Evolutionary conservation across 2,329 filamentous ascomycete species (phyloP), one percentile per base, ranked within the genome.

Genomic region (Phialemoniopsis sp.): DNA sequence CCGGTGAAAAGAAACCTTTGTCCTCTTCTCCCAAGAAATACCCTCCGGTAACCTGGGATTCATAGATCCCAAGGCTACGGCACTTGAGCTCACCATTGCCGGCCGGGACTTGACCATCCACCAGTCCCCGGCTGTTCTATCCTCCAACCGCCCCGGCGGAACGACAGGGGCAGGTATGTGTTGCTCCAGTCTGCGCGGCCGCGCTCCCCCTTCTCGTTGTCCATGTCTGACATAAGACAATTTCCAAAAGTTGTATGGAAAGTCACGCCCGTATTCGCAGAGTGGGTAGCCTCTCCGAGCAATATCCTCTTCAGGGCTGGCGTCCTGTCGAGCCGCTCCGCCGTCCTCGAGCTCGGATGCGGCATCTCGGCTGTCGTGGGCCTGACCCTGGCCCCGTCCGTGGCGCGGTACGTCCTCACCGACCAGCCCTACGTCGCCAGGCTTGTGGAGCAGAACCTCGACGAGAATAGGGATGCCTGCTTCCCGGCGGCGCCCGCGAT

Each of bases 381-480:
- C 4, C 68, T 93, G 29, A 68, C 79, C 7, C 63, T 95, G 12
- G 75, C 77, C 3, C 75, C 78, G 2, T 66, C 65, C 4, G 72
- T 94, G 14, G 48, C 58, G 16, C 68, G 69, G 43, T 94, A 93
- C 57, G 71, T 89, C 33, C 80, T 93, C 34, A 95, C 90, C 0
- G 93, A 98, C 59, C 91, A 96, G 61, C 64, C 79, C 33, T 97
- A 97, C 60, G 86, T 95, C 3, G 73, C 86, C 43, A 84, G 80
- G 44, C 64, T 91, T 1, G 67, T 95, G n/a, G 76, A 78, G 44
- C 76, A 80, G 48, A 98, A 97, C 57, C 64, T 97, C 4, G 63
- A 72, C 1, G 76, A 79, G 32, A 91, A 90, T 48, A 44, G 46
- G 4, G 40, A 44, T 29, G 34, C 42, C 10, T 31, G 44, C 26